These are phyloP conservation scores for Phlyctochytrium arcticum DNA, from an alignment of 192 early-diverging fungal species.

Conservation along the genomic window DNA sequence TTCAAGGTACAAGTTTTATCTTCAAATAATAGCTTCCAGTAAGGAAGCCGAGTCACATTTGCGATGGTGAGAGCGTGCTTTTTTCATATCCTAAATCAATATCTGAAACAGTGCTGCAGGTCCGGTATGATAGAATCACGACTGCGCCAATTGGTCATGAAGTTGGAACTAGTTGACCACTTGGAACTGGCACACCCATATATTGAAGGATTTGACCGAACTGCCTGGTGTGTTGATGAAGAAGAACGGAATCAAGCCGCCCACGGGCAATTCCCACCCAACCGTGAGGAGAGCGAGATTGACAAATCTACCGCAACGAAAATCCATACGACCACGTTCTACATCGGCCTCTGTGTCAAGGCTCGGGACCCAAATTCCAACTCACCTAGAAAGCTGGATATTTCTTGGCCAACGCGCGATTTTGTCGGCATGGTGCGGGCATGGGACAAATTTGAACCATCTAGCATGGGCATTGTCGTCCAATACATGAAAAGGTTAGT, in stretches of 20 bases:
- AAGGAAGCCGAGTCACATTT: conserved; percentile 69
- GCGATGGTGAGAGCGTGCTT: conserved; percentile 52
- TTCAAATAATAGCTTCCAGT: conserved; percentile 83
- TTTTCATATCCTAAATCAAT: not conserved
- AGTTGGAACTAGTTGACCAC: conserved; percentile 72
- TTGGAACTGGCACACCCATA: conserved; percentile 82
- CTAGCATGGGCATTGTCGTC: conserved; percentile 64
- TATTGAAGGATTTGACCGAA: conserved; percentile 79
- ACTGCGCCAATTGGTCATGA: conserved; percentile 78
- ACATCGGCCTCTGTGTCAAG: conserved; percentile 77
- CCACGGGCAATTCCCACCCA: conserved; percentile 53
- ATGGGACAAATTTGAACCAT: conserved; percentile 74
- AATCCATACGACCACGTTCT: conserved; percentile 79
- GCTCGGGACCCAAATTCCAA: conserved; percentile 48
- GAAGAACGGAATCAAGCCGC: conserved; percentile 64
- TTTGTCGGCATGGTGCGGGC: conserved; percentile 77
- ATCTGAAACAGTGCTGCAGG: conserved; percentile 30
- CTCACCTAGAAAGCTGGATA: conserved; percentile 58
- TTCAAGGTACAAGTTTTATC: conserved; percentile 77
- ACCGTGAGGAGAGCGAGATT: conserved; percentile 1
- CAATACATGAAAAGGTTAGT: conserved; percentile 44
- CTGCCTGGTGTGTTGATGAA: conserved; percentile 56
- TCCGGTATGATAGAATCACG: conserved; percentile 89
- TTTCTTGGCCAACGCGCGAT: conserved; percentile 76
- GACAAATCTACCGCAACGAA: conserved; percentile 32